Evolutionary conservation across 345 rosid genomes (phyloP), one percentile per base, ranked within the genome.

Genomic region (Lepidium sativum): DNA sequence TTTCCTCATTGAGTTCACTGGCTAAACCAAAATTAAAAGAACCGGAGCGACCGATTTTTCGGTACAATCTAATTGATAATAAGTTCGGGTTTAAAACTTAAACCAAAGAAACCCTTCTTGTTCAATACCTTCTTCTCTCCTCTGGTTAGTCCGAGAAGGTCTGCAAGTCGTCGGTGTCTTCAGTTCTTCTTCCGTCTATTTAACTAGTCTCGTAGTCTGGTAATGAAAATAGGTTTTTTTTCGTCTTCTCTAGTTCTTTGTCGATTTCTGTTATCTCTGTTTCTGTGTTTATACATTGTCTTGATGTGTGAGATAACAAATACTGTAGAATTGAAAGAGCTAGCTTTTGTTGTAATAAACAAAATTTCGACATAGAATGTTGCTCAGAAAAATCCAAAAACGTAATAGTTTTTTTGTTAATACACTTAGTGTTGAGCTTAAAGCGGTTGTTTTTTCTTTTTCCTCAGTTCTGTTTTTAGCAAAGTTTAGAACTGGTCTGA

Each of bases 91-190:
- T 63, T 27, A 12, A 15, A 27, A 37, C 25, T 38, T 11, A 41
- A 56, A 60, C 67, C 61, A 69, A 61, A 43, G 31, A 54, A 70
- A 7, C 69, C 74, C 69, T 70, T 52, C 40, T 34, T 51, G 54
- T 15, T 4, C 39, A 33, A 9, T 6, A 39, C 12, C 60, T 59
- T 67, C 67, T 33, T 37, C 57, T 21, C 53, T 37, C 44, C 17
- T 59, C 58, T 55, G 23, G 10, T 40, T 40, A 38, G 32, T 40
- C 12, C 25, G 33, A 25, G 23, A 50, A 27, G 5, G 14, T 9
- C 25, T 29, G 63, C 41, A 54, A 52, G 33, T 53, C 38, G 37
- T 35, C 37, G 55, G 39, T 27, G 6, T 44, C 47, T 42, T 53
- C 4, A 32, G n/a, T 62, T 42, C 63, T 21, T 21, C 45, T 32